Percentiles rank a stretch among this genome's conserved stretches.
Conservation (phyloP, 331 rosid genomes). For the Prunus yedoensis region DNA sequence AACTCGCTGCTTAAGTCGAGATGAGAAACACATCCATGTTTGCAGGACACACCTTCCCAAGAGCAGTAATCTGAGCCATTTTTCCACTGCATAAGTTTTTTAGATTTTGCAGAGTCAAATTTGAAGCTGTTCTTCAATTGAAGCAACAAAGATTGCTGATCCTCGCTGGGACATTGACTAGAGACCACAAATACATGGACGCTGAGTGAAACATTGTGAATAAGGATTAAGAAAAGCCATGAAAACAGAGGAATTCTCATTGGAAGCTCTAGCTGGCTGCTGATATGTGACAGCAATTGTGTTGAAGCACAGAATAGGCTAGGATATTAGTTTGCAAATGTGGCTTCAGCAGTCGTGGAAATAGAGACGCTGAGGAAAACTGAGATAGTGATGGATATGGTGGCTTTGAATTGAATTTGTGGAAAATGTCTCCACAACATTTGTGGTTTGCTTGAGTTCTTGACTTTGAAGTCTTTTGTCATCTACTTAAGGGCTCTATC, state of each 20-base stretch:
- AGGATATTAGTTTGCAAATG: neutral
- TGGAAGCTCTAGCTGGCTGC: neutral
- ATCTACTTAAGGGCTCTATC: neutral
- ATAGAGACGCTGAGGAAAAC: too few relatives aligned
- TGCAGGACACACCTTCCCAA: conserved; percentile 24
- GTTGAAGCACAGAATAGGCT: neutral
- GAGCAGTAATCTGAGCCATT: neutral
- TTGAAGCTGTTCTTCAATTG: conserved; percentile 34
- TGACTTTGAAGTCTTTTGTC: neutral
- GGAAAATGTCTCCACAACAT: too few relatives aligned
- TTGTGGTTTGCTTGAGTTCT: neutral
- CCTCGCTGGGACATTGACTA: conserved; percentile 27
- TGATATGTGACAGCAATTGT: neutral
- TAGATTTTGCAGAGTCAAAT: neutral
- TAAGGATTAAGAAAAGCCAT: conserved; percentile 8
- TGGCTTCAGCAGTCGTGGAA: neutral
- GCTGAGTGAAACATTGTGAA: neutral
- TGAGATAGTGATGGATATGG: too few relatives aligned
- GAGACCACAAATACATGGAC: conserved; percentile 12
- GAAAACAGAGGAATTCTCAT: conserved; percentile 11
- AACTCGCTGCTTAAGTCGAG: conserved; percentile 19
- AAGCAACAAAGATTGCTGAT: conserved; percentile 37
- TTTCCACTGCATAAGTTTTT: conserved; percentile 12
- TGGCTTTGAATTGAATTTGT: too few relatives aligned
- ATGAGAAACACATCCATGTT: conserved; percentile 17